Evolutionary conservation across 768 basidiomycete species (phyloP).

Genomic region (Podaxis rugospora): DNA sequence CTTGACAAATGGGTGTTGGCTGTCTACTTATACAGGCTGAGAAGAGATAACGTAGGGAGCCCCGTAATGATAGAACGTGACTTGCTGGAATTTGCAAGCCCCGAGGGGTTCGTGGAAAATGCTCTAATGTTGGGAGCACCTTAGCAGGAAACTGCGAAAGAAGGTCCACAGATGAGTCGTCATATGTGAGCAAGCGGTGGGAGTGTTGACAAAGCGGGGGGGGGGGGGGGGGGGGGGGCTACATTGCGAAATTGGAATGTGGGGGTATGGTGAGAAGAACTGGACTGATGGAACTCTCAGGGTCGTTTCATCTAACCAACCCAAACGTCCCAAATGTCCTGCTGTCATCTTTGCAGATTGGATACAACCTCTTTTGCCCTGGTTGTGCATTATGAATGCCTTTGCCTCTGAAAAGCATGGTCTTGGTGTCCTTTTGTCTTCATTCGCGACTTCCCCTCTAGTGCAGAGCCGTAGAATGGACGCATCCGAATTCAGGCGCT

Average conservation of each 20-base stretch:
- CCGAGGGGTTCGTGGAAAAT: neutral
- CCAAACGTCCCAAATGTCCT: neutral
- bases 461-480: neutral
- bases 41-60: neutral
- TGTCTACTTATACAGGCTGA: neutral
- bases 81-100: neutral
- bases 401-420: neutral
- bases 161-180: neutral
- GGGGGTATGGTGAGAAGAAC: neutral
- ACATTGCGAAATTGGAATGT: neutral
- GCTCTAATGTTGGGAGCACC: neutral
- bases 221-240: no score
- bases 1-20: neutral
- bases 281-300: neutral
- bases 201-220: neutral
- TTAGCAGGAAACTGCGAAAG: neutral
- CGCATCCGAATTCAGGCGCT: neutral
- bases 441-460: neutral
- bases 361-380: neutral
- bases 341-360: neutral
- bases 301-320: neutral
- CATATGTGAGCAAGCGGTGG: neutral
- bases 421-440: neutral
- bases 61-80: neutral
- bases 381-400: neutral